phyloP scores from a whole-genome alignment of 495 filamentous ascomycete species.

The Xylaria castorea region DNA sequence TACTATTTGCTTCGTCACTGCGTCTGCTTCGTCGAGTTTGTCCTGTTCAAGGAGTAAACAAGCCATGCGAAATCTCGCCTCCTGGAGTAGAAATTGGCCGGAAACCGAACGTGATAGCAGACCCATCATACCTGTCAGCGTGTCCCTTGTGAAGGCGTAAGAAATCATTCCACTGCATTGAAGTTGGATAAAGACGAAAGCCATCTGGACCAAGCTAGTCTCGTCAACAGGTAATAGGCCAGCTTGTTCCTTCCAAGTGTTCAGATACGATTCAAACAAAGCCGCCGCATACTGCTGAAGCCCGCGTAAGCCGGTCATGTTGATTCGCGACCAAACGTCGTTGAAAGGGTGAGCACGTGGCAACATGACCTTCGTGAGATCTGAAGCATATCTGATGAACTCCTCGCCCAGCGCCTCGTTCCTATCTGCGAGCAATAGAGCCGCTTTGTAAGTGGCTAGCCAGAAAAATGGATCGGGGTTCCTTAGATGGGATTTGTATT shows the following conservation, averaged over 20 bases:
- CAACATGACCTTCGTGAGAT: slow-evolving; percentile 31
- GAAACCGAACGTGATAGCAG: slow-evolving; percentile 29
- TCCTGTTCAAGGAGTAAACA: slow-evolving; percentile 30
- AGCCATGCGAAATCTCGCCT: slow-evolving; percentile 35
- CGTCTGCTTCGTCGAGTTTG: slow-evolving; percentile 33
- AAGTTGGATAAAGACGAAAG: slow-evolving; percentile 40
- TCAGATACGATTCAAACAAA: slow-evolving; percentile 39
- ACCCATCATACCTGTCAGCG: slow-evolving; percentile 30
- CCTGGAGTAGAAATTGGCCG: slow-evolving; percentile 36
- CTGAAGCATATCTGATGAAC: slow-evolving; percentile 35
- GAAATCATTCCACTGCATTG: slow-evolving; percentile 38
- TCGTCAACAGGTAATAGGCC: slow-evolving; percentile 31
- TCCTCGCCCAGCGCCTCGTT: slow-evolving; percentile 26
- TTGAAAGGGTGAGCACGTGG: slow-evolving; percentile 38
- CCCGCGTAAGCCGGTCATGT: slow-evolving; percentile 34
- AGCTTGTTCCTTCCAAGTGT: slow-evolving; percentile 35
- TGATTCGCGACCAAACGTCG: slow-evolving; percentile 37
- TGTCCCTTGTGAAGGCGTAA: slow-evolving; percentile 31
- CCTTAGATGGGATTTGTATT: slow-evolving; percentile 21
- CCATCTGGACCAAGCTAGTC: slow-evolving; percentile 35
- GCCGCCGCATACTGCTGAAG: slow-evolving; percentile 34
- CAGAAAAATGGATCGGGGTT: slow-evolving; percentile 30
- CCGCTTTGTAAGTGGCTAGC: slow-evolving; percentile 31
- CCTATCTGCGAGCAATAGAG: slow-evolving; percentile 34
- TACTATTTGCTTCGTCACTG: slow-evolving; percentile 30